A percentile compares a stretch with the other conserved stretches of the same genome.
Conservation (phyloP, 352 stramenopile species). For the Phytophthora constricta region DNA sequence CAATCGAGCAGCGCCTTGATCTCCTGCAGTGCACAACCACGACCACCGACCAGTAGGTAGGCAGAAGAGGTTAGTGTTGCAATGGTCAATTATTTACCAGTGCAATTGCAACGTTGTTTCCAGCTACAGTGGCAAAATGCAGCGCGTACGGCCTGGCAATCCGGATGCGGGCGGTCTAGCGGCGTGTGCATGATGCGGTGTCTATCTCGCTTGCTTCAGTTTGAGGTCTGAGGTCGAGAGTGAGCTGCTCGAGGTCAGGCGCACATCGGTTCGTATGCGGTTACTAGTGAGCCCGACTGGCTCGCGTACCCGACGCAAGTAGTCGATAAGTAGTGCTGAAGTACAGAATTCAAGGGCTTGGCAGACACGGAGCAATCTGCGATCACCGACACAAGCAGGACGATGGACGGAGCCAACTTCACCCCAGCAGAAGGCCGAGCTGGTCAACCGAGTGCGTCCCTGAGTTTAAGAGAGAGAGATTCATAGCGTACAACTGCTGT, state of each 20-base stretch:
- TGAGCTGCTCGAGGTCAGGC: background rate
- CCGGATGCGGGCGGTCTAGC: constrained; percentile 79
- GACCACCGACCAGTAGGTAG: too few species aligned
- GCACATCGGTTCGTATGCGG: background rate
- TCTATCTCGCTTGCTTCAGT: background rate
- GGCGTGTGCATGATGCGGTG: constrained; percentile 68
- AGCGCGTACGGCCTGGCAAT: constrained; percentile 75
- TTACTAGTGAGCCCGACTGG: constrained; percentile 14
- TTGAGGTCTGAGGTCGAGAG: constrained; percentile 15
- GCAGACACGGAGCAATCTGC: background rate
- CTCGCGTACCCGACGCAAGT: too few species aligned
- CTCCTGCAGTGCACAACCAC: constrained; percentile 57
- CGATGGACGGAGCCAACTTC: constrained; percentile 82
- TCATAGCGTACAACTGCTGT: too few species aligned
- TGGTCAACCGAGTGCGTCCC: constrained; percentile 72
- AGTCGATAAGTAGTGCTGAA: background rate
- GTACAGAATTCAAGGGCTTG: background rate
- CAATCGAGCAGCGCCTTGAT: constrained; percentile 72
- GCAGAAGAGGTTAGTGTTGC: too few species aligned
- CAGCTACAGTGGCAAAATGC: background rate
- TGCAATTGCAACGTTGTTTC: background rate
- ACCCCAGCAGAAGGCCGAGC: constrained; percentile 87
- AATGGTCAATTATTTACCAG: too few species aligned
- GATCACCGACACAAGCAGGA: constrained; percentile 27
- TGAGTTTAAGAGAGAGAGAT: background rate